phyloP scores from a whole-genome alignment of 768 basidiomycete genomes.

The Auriscalpium microsporum region DNA sequence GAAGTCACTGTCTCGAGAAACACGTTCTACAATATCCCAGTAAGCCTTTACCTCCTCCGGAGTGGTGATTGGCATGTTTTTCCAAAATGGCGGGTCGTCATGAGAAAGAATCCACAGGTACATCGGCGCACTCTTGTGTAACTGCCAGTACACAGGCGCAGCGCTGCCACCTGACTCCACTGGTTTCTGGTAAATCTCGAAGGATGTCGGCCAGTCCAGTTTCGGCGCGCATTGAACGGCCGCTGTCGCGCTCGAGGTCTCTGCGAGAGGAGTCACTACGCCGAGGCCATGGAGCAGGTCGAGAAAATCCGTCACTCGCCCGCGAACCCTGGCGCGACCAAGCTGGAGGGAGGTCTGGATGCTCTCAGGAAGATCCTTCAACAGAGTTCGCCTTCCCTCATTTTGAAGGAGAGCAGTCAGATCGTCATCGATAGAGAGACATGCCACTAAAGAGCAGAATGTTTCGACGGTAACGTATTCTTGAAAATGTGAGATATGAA shows the following conservation, averaged over 20 bases:
- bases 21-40: constrained; percentile 50
- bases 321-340: constrained; percentile 48
- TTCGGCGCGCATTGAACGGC: constrained; percentile 34
- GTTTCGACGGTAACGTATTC: constrained; percentile 57
- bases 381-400: constrained; percentile 37
- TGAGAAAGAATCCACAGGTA: constrained; percentile 53
- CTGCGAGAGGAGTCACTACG: constrained; percentile 44
- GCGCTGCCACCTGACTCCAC: constrained; percentile 32
- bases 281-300: constrained; percentile 48
- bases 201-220: constrained; percentile 36
- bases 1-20: constrained; percentile 28
- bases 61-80: constrained; percentile 34
- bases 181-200: constrained; percentile 38
- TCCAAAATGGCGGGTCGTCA: constrained; percentile 45
- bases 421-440: constrained; percentile 47
- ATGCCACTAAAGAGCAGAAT: constrained; percentile 57
- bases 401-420: constrained; percentile 43
- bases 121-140: constrained; percentile 46
- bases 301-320: constrained; percentile 54
- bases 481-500: constrained; percentile 52
- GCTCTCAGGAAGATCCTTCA: constrained; percentile 45
- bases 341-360: constrained; percentile 48
- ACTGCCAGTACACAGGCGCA: constrained; percentile 60
- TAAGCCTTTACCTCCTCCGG: constrained; percentile 34
- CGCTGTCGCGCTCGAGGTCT: constrained; percentile 24